Base-by-base conservation (phyloP, 2,329 filamentous ascomycete genomes). In the Xylaria sp. region DNA sequence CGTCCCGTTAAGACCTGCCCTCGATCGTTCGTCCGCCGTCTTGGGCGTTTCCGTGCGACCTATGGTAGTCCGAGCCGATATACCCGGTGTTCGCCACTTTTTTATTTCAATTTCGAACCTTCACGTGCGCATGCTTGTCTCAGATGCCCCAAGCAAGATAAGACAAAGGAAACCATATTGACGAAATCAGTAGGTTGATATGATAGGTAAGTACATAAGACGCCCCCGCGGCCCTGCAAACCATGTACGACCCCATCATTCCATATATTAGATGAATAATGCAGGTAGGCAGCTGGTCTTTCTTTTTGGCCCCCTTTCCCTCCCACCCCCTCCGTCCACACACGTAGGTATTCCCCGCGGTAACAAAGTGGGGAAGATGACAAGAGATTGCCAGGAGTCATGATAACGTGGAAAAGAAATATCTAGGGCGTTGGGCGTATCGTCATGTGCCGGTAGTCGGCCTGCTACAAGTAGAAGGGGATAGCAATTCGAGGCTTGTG, bases 321-420 rank as follows among this genome's bases (percentile, higher is more conserved):
- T 36, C n/a, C 41, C 23, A 30, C 46, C 28, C 39, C n/a, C 39
- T 23, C 52, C 46, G 13, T 46, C 62, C 56, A 39, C 52, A 32
- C 10, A 46, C 34, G 57, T 58, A 68, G 61, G 60, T 55, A 62
- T 66, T 56, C 66, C 66, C 66, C 66, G 66, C 63, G 66, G 63
- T 28, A 55, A 4, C 9, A 56, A 57, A 18, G 66, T 68, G 66
- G 63, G 63, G 66, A 59, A 41, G 36, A 56, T 60, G 45, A 58
- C 58, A 34, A 56, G 3, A 39, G 60, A 36, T 15, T 15, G 25
- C 41, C 36, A 23, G 13, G 53, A 55, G 25, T 56, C 1, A 18
- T 5, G 48, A 36, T 48, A 10, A n/a, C 46, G 65, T 58, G 55
- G 30, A 15, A 20, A 15, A 45, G 25, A 8, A 8, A 30, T 25